phyloP scores from a whole-genome alignment of 768 basidiomycete species.

The Lactarius deliciosus region DNA sequence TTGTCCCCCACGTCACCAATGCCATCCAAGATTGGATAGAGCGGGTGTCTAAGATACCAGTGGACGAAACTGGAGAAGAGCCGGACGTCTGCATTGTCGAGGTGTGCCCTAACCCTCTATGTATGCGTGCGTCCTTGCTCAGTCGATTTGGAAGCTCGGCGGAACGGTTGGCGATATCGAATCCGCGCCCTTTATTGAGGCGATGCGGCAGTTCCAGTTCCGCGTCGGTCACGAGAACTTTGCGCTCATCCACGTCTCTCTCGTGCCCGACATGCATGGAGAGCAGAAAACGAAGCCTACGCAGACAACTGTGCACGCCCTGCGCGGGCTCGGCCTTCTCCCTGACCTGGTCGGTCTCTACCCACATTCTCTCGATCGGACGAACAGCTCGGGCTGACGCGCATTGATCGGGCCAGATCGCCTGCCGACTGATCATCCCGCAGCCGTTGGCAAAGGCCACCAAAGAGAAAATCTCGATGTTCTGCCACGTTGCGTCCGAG shows the following conservation, averaged over 20 bases:
- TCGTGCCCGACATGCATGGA: constrained; percentile 98
- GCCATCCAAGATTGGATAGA: constrained; percentile 99
- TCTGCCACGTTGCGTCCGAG: constrained; percentile 90
- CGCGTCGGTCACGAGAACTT: constrained; percentile 96
- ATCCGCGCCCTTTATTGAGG: constrained; percentile 96
- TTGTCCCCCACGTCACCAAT: constrained; percentile 94
- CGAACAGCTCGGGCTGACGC: constrained; percentile 1
- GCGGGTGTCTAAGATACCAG: constrained; percentile 89
- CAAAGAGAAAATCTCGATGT: constrained; percentile 98
- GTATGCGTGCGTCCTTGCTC: not conserved
- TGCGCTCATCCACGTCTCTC: constrained; percentile 92
- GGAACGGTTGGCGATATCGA: constrained; percentile 99
- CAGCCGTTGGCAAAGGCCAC: constrained; percentile 81
- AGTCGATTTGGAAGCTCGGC: constrained; percentile 62
- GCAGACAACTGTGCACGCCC: constrained; percentile 92
- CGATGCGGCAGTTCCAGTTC: constrained; percentile 99
- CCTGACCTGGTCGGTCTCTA: constrained; percentile 76
- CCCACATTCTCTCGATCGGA: not conserved
- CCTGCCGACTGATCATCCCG: constrained; percentile 81
- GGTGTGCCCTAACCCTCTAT: constrained; percentile 44
- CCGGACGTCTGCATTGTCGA: constrained; percentile 98
- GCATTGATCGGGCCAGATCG: constrained; percentile 58
- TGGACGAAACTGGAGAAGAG: constrained; percentile 88
- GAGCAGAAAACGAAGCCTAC: constrained; percentile 99
- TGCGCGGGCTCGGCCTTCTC: constrained; percentile 87